Evolutionary conservation across 345 rosid species (phyloP).

Genomic region (Murraya paniculata): DNA sequence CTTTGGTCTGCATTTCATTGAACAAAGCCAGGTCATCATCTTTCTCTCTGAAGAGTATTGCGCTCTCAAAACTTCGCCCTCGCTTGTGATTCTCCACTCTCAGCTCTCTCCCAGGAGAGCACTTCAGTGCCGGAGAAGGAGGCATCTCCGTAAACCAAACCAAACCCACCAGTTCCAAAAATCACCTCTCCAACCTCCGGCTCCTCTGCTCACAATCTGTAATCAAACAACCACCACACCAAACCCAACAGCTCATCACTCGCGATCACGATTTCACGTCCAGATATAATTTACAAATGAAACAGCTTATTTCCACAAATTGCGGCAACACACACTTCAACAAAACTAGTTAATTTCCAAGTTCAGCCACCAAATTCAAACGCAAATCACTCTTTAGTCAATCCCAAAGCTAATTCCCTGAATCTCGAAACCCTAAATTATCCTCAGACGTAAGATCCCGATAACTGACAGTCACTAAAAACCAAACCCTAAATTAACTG

Average conservation of each 20-base stretch:
- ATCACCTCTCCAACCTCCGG: constrained; percentile 16
- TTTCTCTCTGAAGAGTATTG: constrained; percentile 55
- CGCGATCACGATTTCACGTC: background rate
- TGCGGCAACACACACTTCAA: background rate
- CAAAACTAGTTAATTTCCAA: constrained; percentile 4
- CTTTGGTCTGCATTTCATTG: constrained; percentile 83
- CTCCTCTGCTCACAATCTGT: constrained; percentile 1
- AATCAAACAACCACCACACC: background rate
- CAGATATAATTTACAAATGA: background rate
- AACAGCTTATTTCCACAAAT: background rate
- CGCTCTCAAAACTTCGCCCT: constrained; percentile 73
- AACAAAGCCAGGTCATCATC: constrained; percentile 92
- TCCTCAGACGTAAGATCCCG: constrained; percentile 14
- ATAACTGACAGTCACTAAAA: constrained; percentile 10
- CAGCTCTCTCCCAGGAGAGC: constrained; percentile 71
- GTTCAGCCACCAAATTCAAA: background rate
- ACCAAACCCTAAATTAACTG: constrained; percentile 29
- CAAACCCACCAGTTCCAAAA: constrained; percentile 13
- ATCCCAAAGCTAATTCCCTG: constrained; percentile 7
- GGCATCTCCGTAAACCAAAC: constrained; percentile 49
- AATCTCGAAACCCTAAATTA: constrained; percentile 35
- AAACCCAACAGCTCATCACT: constrained; percentile 22
- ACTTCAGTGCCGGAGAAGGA: constrained; percentile 81
- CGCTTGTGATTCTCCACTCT: constrained; percentile 62
- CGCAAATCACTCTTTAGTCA: background rate